Conservation (phyloP, 2,329 filamentous ascomycete genomes). For the Beauveria asiatica region DNA sequence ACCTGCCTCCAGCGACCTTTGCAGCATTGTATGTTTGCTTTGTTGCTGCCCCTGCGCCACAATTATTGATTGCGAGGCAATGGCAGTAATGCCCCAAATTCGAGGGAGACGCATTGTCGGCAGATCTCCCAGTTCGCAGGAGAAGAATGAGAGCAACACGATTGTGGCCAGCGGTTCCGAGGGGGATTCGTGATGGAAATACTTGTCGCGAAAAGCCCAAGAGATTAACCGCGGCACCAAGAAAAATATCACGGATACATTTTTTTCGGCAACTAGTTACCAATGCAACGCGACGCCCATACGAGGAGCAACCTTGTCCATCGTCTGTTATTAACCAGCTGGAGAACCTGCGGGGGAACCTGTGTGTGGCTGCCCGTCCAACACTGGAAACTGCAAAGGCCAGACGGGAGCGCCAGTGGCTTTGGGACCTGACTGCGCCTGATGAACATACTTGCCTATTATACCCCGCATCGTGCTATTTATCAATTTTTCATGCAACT, state of each 20-base stretch:
- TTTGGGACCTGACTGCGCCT: background rate
- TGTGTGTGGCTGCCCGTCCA: background rate
- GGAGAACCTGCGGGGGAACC: background rate
- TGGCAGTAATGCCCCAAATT: background rate
- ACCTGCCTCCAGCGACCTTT: slow-evolving; percentile 2
- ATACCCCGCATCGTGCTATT: background rate
- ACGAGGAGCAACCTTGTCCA: background rate
- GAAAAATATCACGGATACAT: background rate
- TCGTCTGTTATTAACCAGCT: background rate
- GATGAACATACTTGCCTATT: background rate
- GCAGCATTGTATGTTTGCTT: background rate
- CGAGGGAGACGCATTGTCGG: background rate
- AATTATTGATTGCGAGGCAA: background rate
- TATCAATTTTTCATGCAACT: background rate
- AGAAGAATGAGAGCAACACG: background rate
- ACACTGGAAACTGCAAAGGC: background rate
- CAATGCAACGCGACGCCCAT: background rate
- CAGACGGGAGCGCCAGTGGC: background rate
- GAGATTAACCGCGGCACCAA: background rate
- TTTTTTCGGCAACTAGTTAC: background rate
- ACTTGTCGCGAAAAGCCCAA: background rate
- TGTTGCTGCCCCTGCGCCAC: background rate
- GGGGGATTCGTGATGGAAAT: background rate
- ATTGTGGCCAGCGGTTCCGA: too few species aligned
- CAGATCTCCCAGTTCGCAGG: too few species aligned